Evolutionary conservation across 148 eudicot species (phyloP).

Genomic region (Tetragonia tetragonoides): DNA sequence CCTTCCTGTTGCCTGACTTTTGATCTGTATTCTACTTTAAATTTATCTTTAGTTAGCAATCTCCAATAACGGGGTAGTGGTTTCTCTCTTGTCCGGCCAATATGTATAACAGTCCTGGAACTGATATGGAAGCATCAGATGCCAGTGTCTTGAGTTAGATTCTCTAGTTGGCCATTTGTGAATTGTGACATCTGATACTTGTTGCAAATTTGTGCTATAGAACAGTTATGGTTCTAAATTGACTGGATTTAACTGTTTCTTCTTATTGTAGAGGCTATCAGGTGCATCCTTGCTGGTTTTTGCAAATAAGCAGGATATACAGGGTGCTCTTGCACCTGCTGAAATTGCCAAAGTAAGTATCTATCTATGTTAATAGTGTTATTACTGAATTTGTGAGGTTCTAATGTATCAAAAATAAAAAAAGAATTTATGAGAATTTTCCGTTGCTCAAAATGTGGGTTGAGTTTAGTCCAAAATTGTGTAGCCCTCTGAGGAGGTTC

Average conservation of each 20-base stretch:
- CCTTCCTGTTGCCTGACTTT: no score
- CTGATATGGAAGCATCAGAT: no score
- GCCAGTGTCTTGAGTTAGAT: no score
- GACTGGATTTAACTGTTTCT: background rate
- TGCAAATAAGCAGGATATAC: conserved; percentile 98
- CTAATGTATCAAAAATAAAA: no score
- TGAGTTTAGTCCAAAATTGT: background rate
- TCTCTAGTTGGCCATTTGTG: no score
- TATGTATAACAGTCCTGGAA: no score
- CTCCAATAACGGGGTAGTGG: no score
- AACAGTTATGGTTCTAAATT: background rate
- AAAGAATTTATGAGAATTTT: no score
- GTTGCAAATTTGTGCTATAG: background rate
- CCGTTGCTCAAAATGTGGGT: background rate
- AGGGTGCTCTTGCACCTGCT: conserved; percentile 80
- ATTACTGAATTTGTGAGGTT: background rate
- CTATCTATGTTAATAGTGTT: background rate
- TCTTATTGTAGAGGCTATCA: conserved; percentile 66
- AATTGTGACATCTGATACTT: no score
- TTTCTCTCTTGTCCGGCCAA: no score
- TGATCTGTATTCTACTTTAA: no score
- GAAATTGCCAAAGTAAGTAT: conserved; percentile 77
- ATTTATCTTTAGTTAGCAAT: no score
- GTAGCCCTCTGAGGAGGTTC: background rate
- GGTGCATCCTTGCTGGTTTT: conserved; percentile 84